phyloP scores from a whole-genome alignment of 441 rosid genomes.

The Adansonia madagascariensis region DNA sequence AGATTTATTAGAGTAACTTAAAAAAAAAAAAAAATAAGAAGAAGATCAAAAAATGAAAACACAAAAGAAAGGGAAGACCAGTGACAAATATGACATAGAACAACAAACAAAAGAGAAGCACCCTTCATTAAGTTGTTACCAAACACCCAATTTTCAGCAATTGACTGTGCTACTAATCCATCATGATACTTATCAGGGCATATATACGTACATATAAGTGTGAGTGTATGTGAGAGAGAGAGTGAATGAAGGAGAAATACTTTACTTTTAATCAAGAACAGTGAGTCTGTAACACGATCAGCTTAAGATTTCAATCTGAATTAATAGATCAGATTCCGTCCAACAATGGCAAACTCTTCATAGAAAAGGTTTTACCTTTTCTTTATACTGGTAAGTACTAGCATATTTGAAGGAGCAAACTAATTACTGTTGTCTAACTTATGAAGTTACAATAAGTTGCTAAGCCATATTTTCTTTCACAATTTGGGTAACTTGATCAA shows the following conservation, averaged over 20 bases:
- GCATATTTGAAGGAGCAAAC: neutral
- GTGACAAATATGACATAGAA: neutral
- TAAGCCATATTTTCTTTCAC: constrained; percentile 3
- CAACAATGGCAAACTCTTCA: too few relatives aligned
- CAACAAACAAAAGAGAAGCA: neutral
- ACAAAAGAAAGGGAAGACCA: neutral
- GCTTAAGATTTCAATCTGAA: too few relatives aligned
- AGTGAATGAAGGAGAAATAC: too few relatives aligned
- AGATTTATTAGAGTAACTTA: neutral
- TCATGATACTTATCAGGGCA: neutral
- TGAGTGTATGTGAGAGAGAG: neutral
- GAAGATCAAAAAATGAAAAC: too few relatives aligned
- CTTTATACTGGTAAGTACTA: neutral
- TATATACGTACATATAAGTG: neutral
- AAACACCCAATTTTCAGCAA: neutral
- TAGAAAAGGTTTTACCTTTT: neutral
- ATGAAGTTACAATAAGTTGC: neutral
- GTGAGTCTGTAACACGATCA: too few relatives aligned
- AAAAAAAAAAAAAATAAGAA: neutral
- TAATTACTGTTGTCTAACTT: neutral
- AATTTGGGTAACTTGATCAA: neutral
- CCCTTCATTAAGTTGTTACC: constrained; percentile 3
- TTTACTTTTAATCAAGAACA: too few relatives aligned
- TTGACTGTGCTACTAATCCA: neutral
- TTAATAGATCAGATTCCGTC: too few relatives aligned